Evolutionary conservation across 306 rosid genomes (phyloP).

Genomic region (Argentina anserina): DNA sequence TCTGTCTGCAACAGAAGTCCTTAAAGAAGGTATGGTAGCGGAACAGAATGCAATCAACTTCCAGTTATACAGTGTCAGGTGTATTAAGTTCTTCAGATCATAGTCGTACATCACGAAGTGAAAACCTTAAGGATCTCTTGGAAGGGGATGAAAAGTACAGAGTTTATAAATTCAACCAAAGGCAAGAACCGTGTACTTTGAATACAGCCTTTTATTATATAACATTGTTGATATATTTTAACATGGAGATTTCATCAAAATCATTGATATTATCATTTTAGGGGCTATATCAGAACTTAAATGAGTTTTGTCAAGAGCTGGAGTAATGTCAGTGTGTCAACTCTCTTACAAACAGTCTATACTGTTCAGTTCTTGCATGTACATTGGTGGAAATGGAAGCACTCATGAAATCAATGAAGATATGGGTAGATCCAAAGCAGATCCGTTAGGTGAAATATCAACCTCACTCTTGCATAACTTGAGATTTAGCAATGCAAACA

Average conservation of each 20-base stretch:
- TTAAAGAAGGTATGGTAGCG: constrained; percentile 49
- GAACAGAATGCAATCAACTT: constrained; percentile 54
- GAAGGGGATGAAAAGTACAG: constrained; percentile 42
- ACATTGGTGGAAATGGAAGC: constrained; percentile 54
- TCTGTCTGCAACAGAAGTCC: constrained; percentile 54
- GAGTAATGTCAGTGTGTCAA: constrained; percentile 3
- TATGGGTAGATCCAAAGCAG: constrained; percentile 53
- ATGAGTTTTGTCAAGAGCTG: background rate
- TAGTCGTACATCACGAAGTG: constrained; percentile 46
- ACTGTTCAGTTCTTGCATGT: constrained; percentile 58
- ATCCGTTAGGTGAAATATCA: constrained; percentile 54
- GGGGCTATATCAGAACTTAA: background rate
- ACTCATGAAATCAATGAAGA: constrained; percentile 56
- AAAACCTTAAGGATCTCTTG: constrained; percentile 57
- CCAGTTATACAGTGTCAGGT: constrained; percentile 63
- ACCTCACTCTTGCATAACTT: no score
- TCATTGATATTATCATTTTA: background rate
- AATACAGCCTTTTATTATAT: background rate
- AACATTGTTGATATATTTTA: background rate
- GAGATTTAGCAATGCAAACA: background rate
- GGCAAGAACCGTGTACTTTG: constrained; percentile 39
- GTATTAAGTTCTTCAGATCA: constrained; percentile 63
- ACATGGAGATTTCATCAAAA: background rate
- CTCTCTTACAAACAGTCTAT: constrained; percentile 20
- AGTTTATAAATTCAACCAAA: constrained; percentile 58